Percentiles rank a stretch among this genome's conserved stretches.
phyloP scores from a whole-genome alignment of 768 basidiomycete species.

The Leucosporidium yakuticum region DNA sequence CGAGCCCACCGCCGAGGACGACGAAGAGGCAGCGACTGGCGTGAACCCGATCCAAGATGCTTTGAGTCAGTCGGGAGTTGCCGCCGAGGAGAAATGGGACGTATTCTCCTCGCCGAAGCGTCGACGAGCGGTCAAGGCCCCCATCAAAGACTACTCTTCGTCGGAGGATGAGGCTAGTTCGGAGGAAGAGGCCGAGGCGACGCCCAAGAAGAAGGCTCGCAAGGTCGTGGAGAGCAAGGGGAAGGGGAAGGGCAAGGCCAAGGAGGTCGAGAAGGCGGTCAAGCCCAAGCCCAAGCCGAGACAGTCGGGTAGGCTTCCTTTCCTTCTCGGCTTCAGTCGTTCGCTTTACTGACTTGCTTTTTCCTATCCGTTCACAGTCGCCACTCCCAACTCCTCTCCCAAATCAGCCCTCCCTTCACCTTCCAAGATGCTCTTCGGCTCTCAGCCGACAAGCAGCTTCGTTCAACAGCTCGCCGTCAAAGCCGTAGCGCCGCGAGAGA shows the following conservation, averaged over 20 bases:
- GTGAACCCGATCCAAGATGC: too few relatives aligned
- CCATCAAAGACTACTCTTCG: background rate
- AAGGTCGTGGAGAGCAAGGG: background rate
- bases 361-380: background rate
- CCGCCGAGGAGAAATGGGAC: too few relatives aligned
- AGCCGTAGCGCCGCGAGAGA: background rate
- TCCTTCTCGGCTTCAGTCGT: background rate
- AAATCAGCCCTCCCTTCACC: too few relatives aligned
- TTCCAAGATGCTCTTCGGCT: too few relatives aligned
- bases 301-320: background rate
- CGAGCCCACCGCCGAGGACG: too few relatives aligned
- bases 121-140: too few relatives aligned
- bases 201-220: background rate
- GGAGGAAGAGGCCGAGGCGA: background rate
- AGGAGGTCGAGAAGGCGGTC: background rate
- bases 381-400: background rate
- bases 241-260: background rate
- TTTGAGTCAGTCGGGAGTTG: too few relatives aligned
- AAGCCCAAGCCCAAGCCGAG: background rate
- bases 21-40: too few relatives aligned
- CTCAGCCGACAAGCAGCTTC: background rate
- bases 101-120: too few relatives aligned
- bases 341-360: background rate
- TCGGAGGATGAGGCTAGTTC: background rate
- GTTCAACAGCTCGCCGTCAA: background rate